Evolutionary conservation across 2,329 filamentous ascomycete species (phyloP).

Genomic region (Nigrospora sphaerica): DNA sequence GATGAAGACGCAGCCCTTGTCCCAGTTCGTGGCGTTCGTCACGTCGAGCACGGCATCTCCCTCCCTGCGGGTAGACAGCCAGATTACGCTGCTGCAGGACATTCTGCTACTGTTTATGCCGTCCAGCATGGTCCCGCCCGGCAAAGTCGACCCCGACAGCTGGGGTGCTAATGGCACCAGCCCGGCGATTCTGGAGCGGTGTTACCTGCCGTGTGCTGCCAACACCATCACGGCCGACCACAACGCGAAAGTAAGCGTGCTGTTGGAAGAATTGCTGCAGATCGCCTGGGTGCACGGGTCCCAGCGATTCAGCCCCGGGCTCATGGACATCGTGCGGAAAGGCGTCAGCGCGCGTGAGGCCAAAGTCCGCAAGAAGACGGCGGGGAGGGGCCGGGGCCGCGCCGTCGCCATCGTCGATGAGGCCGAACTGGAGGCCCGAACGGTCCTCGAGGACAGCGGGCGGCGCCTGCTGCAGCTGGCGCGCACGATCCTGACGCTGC

Average conservation of each 20-base stretch:
- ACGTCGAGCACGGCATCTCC: conserved; percentile 27
- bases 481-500: conserved; percentile 21
- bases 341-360: conserved; percentile 42
- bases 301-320: conserved; percentile 24
- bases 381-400: conserved; percentile 18
- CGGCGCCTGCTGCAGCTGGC: conserved; percentile 33
- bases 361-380: conserved; percentile 35
- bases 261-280: conserved; percentile 59
- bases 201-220: conserved; percentile 61
- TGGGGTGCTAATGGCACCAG: conserved; percentile 33
- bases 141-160: conserved; percentile 27
- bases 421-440: conserved; percentile 32
- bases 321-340: conserved; percentile 32
- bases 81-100: conserved; percentile 37
- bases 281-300: conserved; percentile 34
- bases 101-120: conserved; percentile 38
- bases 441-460: conserved; percentile 36
- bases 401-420: conserved; percentile 13
- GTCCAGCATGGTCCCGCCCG: conserved; percentile 32
- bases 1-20: conserved; percentile 50
- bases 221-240: conserved; percentile 53
- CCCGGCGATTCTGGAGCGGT: conserved; percentile 39
- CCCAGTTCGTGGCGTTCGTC: conserved; percentile 50
- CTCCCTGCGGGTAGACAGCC: conserved; percentile 26
- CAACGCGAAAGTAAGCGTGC: conserved; percentile 65